Evolutionary conservation across 2,329 filamentous ascomycete species (phyloP), one percentile per base, ranked within the genome.

Genomic region (Rutstroemia sp.): DNA sequence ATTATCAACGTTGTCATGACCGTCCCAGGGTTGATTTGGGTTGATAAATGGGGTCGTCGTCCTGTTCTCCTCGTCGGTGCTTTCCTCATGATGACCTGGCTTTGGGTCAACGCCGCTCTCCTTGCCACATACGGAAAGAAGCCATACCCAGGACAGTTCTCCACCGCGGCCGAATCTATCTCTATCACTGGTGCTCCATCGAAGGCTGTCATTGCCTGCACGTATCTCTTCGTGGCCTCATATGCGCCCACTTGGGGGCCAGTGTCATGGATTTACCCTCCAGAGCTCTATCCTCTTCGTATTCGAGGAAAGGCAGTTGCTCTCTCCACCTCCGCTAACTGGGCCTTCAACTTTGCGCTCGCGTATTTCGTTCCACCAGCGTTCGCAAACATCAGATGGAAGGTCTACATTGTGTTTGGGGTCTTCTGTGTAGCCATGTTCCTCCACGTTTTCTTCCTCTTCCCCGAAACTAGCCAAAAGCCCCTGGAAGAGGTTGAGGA

Each of bases 1-100:
- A 77, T 91, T 64, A 89, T 92, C 75, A 92, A 92, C 69, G 88
- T 92, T 1, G 59, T 85, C 52, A 88, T 90, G 83, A 92, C 89
- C 0, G 69, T 92, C 3, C 86, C 87, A 0, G 88, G 88, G 1
- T 77, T 92, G 23, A 71, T 92, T 56, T 92, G 76, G 74, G 80
- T 92, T 64, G 88, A 94, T 63, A 76, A 78, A 55, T 89, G 86
- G 83, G 89, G 89, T 48, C 87, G 88, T 61, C 87, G 87, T 44
- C 75, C 75, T 1, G 81, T 85, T 4, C 75, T 90, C 38, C 74
- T 90, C n/a, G 66, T 83, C 25, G 87, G 86, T 49, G 63, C 66
- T 10, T 60, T 65, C 42, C 53, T 68, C 8, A 69, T 70, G 68
- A 64, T 65, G 59, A 58, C 56, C 27, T 78, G 72, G 70, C 70